Evolutionary conservation across 306 rosid species (phyloP), one percentile per base, ranked within the genome.

Genomic region (Nissolia schottii): DNA sequence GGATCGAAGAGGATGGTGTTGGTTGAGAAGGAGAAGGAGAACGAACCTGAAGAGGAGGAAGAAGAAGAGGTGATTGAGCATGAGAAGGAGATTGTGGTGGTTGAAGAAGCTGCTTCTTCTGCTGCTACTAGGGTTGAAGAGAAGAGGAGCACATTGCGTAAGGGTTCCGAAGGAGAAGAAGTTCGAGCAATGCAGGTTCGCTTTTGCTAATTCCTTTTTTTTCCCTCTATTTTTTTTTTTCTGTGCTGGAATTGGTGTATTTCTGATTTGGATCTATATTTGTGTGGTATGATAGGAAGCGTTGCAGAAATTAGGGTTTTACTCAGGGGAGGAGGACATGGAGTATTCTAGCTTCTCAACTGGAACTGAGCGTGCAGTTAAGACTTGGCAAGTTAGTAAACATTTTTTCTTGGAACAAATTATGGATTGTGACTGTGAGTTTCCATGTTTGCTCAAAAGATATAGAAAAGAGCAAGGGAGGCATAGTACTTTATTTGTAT

Each of bases 371-470:
- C 92, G 91, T 51, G 99, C 96, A 9, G 96, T 94, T 54, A 94
- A 86, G 87, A 94, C 99, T 56, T 94, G 99, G 97, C 99, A 94
- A 77, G 99, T 91, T 83, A 80, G 96, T 86, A n/a, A n/a, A n/a
- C 55, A 41, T 76, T 25, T 64, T 50, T 29, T 37, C 13, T 34
- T n/a, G n/a, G n/a, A n/a, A n/a, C n/a, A n/a, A n/a, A n/a, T n/a
- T n/a, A n/a, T n/a, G n/a, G n/a, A n/a, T n/a, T n/a, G n/a, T n/a
- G n/a, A n/a, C n/a, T n/a, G n/a, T n/a, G n/a, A n/a, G n/a, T n/a
- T n/a, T n/a, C n/a, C n/a, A n/a, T n/a, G n/a, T n/a, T n/a, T n/a
- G n/a, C n/a, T n/a, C n/a, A n/a, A n/a, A n/a, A n/a, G n/a, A n/a
- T n/a, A n/a, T n/a, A n/a, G n/a, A n/a, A n/a, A n/a, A n/a, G n/a